phyloP scores from a whole-genome alignment of 208 protist genomes.

The Trypanosoma platydactyli region DNA sequence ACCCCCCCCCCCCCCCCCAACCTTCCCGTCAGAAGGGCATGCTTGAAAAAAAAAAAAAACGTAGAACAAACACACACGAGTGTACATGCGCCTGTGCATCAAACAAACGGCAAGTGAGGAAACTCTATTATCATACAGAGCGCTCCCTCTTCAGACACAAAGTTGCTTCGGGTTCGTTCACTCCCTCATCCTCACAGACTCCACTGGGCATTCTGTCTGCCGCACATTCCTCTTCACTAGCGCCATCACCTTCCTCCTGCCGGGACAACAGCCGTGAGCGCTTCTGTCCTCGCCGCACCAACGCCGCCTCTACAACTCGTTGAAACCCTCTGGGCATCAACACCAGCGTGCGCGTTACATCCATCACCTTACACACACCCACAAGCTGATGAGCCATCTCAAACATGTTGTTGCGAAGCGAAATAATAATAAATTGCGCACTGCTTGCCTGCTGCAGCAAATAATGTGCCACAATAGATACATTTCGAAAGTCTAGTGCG shows the following conservation, averaged over 20 bases:
- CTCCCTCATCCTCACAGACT: slow-evolving; percentile 1
- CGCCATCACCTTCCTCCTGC: not conserved
- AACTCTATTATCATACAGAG: slow-evolving; percentile 12
- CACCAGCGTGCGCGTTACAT: slow-evolving; percentile 97
- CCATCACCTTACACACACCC: slow-evolving; percentile 99
- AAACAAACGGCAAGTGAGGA: slow-evolving; percentile 18
- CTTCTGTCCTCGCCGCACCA: slow-evolving; percentile 6
- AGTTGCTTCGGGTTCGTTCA: not conserved
- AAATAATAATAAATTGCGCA: slow-evolving; percentile 99
- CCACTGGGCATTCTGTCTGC: not conserved
- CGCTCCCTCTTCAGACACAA: slow-evolving; percentile 8
- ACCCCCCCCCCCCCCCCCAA: too few relatives aligned
- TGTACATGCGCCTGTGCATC: not conserved
- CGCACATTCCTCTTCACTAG: not conserved
- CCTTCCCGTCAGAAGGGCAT: too few relatives aligned
- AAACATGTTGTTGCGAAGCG: slow-evolving; percentile 98
- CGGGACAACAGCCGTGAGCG: not conserved
- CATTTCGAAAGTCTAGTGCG: slow-evolving; percentile 99
- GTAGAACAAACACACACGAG: too few relatives aligned
- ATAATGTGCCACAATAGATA: slow-evolving; percentile 99
- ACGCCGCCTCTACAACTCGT: slow-evolving; percentile 34
- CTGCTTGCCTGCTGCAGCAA: slow-evolving; percentile 97
- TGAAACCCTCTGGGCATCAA: slow-evolving; percentile 93
- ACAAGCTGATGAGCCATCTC: slow-evolving; percentile 97
- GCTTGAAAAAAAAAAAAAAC: too few relatives aligned